Evolutionary conservation across 306 rosid genomes (phyloP).

Genomic region (Urtica urens): DNA sequence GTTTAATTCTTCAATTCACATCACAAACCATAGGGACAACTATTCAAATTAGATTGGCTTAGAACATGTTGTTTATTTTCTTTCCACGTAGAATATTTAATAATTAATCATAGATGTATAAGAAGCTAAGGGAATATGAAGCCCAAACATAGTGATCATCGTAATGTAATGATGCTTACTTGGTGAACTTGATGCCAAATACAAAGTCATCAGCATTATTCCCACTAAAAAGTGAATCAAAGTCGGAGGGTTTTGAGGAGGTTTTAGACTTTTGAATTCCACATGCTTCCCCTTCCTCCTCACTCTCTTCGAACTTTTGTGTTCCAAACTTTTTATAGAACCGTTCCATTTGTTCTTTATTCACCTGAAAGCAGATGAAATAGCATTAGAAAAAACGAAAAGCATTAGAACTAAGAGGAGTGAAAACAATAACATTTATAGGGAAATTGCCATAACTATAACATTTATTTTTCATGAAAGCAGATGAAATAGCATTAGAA

Average conservation of each 20-base stretch:
- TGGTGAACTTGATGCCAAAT: constrained; percentile 85
- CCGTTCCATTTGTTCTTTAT: constrained; percentile 70
- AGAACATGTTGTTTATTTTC: too few relatives aligned
- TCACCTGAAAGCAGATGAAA: constrained; percentile 31
- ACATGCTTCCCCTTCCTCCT: constrained; percentile 14
- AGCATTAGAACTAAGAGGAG: neutral
- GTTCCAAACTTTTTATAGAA: constrained; percentile 60
- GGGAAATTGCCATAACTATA: too few relatives aligned
- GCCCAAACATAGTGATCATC: too few relatives aligned
- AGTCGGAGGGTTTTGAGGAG: constrained; percentile 65
- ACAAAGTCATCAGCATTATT: constrained; percentile 73
- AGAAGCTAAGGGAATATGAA: too few relatives aligned
- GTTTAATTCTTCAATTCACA: too few relatives aligned
- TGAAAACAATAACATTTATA: too few relatives aligned
- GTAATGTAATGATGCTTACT: constrained; percentile 48
- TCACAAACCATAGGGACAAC: too few relatives aligned
- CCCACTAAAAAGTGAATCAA: constrained; percentile 66
- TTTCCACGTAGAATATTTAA: too few relatives aligned
- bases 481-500: constrained; percentile 7
- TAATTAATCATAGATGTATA: too few relatives aligned
- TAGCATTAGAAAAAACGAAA: too few relatives aligned
- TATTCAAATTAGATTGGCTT: too few relatives aligned
- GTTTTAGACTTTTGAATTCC: constrained; percentile 27
- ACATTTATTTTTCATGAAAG: constrained; percentile 45
- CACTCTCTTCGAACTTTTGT: constrained; percentile 33